phyloP scores from a whole-genome alignment of 768 basidiomycete genomes.

The Tricholoma bakamatsutake region DNA sequence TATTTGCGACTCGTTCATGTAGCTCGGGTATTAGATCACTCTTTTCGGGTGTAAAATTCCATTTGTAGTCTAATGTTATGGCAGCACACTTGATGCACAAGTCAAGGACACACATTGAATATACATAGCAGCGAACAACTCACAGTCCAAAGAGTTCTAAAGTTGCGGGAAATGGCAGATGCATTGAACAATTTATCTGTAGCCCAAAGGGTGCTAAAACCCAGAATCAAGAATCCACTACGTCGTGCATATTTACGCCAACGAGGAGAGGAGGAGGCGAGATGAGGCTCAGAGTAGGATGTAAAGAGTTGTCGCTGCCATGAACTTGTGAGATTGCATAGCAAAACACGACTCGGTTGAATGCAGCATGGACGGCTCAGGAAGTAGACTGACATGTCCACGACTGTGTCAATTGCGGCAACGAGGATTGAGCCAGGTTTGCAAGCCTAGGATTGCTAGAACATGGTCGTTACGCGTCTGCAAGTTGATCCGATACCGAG shows the following conservation, averaged over 20 bases:
- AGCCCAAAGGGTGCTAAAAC: conserved; percentile 35
- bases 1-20: conserved; percentile 78
- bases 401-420: background rate
- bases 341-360: background rate
- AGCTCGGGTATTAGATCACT: conserved; percentile 70
- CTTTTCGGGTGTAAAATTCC: conserved; percentile 75
- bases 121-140: conserved; percentile 10
- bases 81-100: conserved; percentile 47
- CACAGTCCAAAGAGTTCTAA: conserved; percentile 49
- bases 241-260: conserved; percentile 22
- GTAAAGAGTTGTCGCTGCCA: background rate
- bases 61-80: conserved; percentile 79
- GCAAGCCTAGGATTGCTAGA: background rate
- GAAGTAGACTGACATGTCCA: background rate
- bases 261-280: background rate
- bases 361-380: background rate
- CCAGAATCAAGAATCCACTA: conserved; percentile 29
- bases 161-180: conserved; percentile 46
- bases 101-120: background rate
- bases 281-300: background rate
- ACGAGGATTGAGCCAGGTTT: background rate
- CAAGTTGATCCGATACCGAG: background rate
- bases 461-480: background rate
- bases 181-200: conserved; percentile 53
- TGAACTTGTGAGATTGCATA: background rate